Evolutionary conservation across 176 grass and related monocot species (phyloP).

Genomic region (Leersia perrieri): DNA sequence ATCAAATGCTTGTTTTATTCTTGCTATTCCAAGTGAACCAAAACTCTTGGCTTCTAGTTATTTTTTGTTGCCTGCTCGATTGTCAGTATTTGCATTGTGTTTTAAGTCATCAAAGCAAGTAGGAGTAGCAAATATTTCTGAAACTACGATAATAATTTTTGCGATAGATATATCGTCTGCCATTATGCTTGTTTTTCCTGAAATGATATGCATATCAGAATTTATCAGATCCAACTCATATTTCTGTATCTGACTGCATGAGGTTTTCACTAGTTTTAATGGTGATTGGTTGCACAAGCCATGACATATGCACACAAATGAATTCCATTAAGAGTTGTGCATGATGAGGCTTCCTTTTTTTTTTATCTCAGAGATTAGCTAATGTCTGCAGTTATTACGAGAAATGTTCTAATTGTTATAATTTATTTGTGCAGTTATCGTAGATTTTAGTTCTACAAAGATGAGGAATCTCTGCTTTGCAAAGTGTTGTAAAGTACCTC

Average conservation of each 20-base stretch:
- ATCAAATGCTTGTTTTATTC: background rate
- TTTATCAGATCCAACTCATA: background rate
- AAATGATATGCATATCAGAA: background rate
- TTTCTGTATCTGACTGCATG: background rate
- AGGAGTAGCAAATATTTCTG: background rate
- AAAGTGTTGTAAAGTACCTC: background rate
- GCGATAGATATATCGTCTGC: background rate
- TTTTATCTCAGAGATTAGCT: background rate
- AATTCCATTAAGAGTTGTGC: background rate
- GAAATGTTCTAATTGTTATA: slow-evolving; percentile 21
- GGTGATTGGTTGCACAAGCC: background rate
- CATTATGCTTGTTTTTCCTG: background rate
- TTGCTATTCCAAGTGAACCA: background rate
- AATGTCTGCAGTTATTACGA: background rate
- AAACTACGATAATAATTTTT: background rate
- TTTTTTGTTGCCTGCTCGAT: background rate
- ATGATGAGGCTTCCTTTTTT: slow-evolving; percentile 2
- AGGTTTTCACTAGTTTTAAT: background rate
- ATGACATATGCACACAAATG: background rate
- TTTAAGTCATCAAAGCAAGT: background rate
- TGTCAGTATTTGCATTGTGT: background rate
- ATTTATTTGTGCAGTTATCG: slow-evolving; percentile 18
- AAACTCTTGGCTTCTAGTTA: background rate
- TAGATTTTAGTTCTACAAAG: background rate
- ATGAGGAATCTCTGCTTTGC: background rate